phyloP scores from a whole-genome alignment of 805 yeast species.

The Myxozyma udenii region DNA sequence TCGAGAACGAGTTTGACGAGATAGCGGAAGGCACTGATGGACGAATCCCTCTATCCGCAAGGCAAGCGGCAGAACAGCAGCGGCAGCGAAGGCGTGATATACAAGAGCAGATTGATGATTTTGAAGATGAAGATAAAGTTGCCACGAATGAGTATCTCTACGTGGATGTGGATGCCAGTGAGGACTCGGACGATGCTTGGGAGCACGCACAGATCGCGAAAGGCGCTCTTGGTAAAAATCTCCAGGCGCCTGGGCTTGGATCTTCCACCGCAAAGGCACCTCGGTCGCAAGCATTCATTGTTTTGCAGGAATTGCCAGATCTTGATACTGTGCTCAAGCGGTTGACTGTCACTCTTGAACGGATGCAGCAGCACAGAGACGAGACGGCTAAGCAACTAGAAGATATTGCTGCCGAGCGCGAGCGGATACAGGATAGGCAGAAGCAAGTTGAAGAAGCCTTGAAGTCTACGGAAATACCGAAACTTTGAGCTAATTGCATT shows the following conservation, averaged over 20 bases:
- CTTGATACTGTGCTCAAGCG: constrained; percentile 18
- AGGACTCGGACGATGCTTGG: constrained; percentile 23
- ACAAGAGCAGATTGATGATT: constrained; percentile 20
- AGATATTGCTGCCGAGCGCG: constrained; percentile 7
- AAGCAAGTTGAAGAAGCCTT: constrained; percentile 16
- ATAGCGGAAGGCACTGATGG: constrained; percentile 29
- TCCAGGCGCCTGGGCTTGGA: background rate
- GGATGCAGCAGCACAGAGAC: constrained; percentile 15
- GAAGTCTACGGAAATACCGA: background rate
- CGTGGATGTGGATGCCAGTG: constrained; percentile 11
- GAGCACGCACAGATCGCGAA: constrained; percentile 25
- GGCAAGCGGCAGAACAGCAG: constrained; percentile 19
- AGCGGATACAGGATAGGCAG: constrained; percentile 15
- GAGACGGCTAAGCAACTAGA: constrained; percentile 10
- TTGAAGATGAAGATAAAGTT: constrained; percentile 18
- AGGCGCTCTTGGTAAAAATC: constrained; percentile 18
- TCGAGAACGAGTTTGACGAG: constrained; percentile 22
- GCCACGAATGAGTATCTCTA: constrained; percentile 8
- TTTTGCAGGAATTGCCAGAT: constrained; percentile 19
- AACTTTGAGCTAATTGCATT: no score
- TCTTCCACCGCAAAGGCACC: background rate
- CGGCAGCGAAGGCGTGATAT: constrained; percentile 17
- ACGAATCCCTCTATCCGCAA: constrained; percentile 24
- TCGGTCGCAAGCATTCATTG: constrained; percentile 1
- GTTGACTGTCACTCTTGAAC: constrained; percentile 12